Evolutionary conservation across 768 basidiomycete genomes (phyloP).

Genomic region (Kwoniella sp.): DNA sequence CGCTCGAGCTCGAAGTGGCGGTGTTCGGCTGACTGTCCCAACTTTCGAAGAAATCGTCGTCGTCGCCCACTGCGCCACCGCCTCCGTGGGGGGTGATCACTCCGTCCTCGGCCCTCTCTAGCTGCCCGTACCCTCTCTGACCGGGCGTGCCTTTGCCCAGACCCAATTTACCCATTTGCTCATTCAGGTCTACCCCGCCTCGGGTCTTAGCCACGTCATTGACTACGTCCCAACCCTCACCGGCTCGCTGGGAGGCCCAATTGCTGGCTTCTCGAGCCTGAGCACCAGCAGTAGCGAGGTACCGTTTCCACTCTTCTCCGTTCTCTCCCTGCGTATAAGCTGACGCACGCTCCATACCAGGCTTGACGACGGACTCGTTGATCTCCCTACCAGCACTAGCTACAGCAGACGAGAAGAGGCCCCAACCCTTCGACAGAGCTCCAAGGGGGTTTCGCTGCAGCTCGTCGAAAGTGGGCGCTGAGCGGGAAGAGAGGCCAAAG

Average conservation of each 20-base stretch:
- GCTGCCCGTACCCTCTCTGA: constrained; percentile 43
- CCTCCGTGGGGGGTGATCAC: constrained; percentile 34
- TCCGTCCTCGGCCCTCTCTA: constrained; percentile 47
- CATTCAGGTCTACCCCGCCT: constrained; percentile 85
- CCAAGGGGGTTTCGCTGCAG: constrained; percentile 82
- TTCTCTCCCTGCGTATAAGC: constrained; percentile 20
- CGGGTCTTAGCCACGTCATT: constrained; percentile 61
- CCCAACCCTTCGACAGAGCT: constrained; percentile 93
- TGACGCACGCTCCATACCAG: constrained; percentile 72
- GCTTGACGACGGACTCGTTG: constrained; percentile 85
- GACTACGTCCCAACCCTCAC: constrained; percentile 47
- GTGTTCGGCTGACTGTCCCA: constrained; percentile 54
- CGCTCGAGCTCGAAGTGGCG: constrained; percentile 33
- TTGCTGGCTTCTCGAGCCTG: constrained; percentile 36
- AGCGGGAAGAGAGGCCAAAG: constrained; percentile 72
- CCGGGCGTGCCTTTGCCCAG: constrained; percentile 47
- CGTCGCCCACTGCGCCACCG: constrained; percentile 57
- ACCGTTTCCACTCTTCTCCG: constrained; percentile 36
- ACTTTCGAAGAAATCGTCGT: constrained; percentile 66
- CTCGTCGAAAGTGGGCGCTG: constrained; percentile 76
- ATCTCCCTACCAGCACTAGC: constrained; percentile 69
- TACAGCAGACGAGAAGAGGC: constrained; percentile 84
- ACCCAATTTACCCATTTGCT: constrained; percentile 71
- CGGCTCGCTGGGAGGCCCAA: constrained; percentile 46
- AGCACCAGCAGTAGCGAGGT: constrained; percentile 24